A percentile compares a stretch with the other conserved stretches of the same genome.
Evolutionary conservation across 2,329 filamentous ascomycete species (phyloP).

Genomic region (Apiospora malaysiana): DNA sequence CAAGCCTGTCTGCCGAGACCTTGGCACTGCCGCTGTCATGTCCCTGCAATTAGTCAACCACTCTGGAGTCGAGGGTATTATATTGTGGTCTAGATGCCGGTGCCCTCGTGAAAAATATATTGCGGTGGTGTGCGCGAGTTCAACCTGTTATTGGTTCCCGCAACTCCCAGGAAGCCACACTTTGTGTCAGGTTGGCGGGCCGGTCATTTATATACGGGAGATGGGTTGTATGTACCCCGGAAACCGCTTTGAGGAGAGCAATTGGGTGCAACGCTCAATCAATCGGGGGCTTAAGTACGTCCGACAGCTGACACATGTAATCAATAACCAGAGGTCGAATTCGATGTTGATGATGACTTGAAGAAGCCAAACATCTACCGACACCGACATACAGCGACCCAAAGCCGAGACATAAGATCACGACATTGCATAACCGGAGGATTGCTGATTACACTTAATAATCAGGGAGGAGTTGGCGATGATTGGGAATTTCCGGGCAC

Average conservation of each 20-base stretch:
- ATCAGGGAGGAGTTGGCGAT: slow-evolving; percentile 6
- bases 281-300: slow-evolving; percentile 14
- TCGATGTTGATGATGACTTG: not conserved
- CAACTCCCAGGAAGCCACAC: not conserved
- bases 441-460: not conserved
- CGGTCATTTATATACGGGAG: not conserved
- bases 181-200: slow-evolving; percentile 5
- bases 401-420: not conserved
- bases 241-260: not conserved
- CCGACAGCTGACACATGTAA: not conserved
- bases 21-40: slow-evolving; percentile 16
- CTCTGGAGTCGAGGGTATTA: not conserved
- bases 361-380: not conserved
- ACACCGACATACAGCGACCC: not conserved
- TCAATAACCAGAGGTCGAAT: not conserved
- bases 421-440: not conserved
- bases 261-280: not conserved
- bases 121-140: not conserved
- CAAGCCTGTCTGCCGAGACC: slow-evolving; percentile 9
- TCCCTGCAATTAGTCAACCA: not conserved
- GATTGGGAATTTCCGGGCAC: not conserved
- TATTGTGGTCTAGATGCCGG: not conserved
- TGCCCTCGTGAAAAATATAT: not conserved
- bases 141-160: not conserved
- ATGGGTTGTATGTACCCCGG: not conserved